Evolutionary conservation across 208 protist species (phyloP).

Genomic region (Crithidia expoeki): DNA sequence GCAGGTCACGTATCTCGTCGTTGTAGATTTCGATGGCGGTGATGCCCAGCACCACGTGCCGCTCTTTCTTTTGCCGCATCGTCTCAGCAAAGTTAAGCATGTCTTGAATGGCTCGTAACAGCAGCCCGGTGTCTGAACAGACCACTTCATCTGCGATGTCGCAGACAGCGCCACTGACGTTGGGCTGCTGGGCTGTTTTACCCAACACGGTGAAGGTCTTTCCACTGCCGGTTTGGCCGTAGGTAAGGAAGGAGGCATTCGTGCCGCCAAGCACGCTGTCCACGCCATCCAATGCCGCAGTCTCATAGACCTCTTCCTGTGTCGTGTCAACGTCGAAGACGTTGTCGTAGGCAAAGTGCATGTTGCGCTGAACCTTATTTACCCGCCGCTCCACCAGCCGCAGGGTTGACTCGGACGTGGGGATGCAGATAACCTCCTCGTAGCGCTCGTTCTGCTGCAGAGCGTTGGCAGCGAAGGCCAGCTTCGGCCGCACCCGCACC

Average conservation of each 20-base stretch:
- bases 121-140: conserved; percentile 63
- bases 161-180: too few relatives aligned
- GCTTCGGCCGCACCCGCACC: conserved; percentile 69
- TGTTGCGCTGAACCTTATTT: conserved; percentile 36
- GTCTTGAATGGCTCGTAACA: conserved; percentile 72
- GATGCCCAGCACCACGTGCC: conserved; percentile 64
- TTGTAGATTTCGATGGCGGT: conserved; percentile 83
- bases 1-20: conserved; percentile 77
- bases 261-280: conserved; percentile 59
- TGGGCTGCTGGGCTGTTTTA: neutral
- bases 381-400: conserved; percentile 49
- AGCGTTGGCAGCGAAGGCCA: conserved; percentile 45
- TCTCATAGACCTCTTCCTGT: conserved; percentile 86
- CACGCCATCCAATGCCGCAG: conserved; percentile 57
- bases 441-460: conserved; percentile 55
- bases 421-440: conserved; percentile 51
- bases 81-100: conserved; percentile 49
- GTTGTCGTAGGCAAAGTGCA: conserved; percentile 66
- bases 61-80: conserved; percentile 16
- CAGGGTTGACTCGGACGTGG: conserved; percentile 48
- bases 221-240: conserved; percentile 90
- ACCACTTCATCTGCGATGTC: conserved; percentile 41
- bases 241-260: conserved; percentile 70
- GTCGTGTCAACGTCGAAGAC: conserved; percentile 64
- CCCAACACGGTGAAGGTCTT: conserved; percentile 84